Evolutionary conservation across 371 early-diverging fungal genomes (phyloP).

Genomic region (Apophysomyces ossiformis): DNA sequence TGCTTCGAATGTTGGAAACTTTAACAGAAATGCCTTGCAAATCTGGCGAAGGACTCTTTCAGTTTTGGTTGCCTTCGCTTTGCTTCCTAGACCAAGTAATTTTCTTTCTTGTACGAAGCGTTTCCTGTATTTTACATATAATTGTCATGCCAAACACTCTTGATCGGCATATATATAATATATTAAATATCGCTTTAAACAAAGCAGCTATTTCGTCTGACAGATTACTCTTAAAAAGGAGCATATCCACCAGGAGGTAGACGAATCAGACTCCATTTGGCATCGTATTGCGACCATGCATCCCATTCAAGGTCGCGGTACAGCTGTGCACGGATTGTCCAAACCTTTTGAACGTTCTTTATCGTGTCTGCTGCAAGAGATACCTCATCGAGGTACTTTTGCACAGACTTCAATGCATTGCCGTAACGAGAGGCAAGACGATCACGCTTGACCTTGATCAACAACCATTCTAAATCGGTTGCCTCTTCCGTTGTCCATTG

Average conservation of each 20-base stretch:
- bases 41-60: no score
- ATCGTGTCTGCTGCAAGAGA: conserved; percentile 44
- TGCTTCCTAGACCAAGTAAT: no score
- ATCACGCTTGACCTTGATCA: conserved; percentile 61
- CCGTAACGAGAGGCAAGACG: conserved; percentile 60
- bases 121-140: no score
- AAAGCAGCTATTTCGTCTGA: background rate
- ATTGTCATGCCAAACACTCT: no score
- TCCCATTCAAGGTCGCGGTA: conserved; percentile 57
- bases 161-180: no score
- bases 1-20: background rate
- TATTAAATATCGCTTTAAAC: no score
- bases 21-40: background rate
- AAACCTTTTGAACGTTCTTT: conserved; percentile 44
- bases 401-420: conserved; percentile 65
- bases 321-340: conserved; percentile 45
- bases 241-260: conserved; percentile 55
- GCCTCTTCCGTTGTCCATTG: conserved; percentile 55
- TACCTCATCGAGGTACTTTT: conserved; percentile 66
- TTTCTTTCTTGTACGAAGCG: no score
- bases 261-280: conserved; percentile 55
- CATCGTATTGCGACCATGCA: conserved; percentile 61
- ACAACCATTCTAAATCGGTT: conserved; percentile 50
- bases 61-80: no score
- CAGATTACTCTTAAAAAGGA: conserved; percentile 42